Evolutionary conservation across 805 yeast genomes (phyloP), one percentile per base, ranked within the genome.

Genomic region (Candida insectorum): DNA sequence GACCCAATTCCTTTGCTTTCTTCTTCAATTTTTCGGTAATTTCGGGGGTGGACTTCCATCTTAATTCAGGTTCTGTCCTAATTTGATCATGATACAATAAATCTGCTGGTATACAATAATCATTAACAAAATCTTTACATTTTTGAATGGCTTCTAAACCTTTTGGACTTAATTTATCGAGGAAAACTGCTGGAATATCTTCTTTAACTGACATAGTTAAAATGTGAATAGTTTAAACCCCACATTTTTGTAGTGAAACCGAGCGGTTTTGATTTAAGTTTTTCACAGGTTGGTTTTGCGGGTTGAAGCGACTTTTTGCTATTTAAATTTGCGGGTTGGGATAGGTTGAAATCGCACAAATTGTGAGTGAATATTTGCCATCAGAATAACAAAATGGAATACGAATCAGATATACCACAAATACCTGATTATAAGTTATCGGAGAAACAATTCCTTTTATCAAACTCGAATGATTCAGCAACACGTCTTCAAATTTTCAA

Each of bases 401-500:
- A 56, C 32, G 68, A 63, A 16, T 65, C 77, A 27, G 80, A 71
- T 40, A 62, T 73, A 21, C 69, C 75, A 25, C 71, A 75, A 48
- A 75, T 86, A 17, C 97, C 97, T 18, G 88, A 89, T 56, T 82
- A 84, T 62, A 71, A 69, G 47, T 74, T 89, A 24, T 81, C 95
- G n/a, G 89, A 87, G 52, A 68, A 75, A 36, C 85, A 89, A 24
- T 91, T 84, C 56, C 69, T 77, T 32, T 66, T 85, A 38, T 64
- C 68, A 54, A 16, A 25, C 28, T 63, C 67, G 18, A 41, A 40
- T 52, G 45, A 49, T 42, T 41, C 60, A 18, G 39, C 37, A 14
- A 75, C 71, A 47, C 72, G 70, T 11, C 56, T 57, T 11, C 58
- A 75, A 16, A 51, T 65, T 35, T 46, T 52, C 23, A 48, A 57